Percentiles rank a stretch among this genome's conserved stretches.
phyloP scores from a whole-genome alignment of 768 basidiomycete species.

The Crassisporium funariophilum region DNA sequence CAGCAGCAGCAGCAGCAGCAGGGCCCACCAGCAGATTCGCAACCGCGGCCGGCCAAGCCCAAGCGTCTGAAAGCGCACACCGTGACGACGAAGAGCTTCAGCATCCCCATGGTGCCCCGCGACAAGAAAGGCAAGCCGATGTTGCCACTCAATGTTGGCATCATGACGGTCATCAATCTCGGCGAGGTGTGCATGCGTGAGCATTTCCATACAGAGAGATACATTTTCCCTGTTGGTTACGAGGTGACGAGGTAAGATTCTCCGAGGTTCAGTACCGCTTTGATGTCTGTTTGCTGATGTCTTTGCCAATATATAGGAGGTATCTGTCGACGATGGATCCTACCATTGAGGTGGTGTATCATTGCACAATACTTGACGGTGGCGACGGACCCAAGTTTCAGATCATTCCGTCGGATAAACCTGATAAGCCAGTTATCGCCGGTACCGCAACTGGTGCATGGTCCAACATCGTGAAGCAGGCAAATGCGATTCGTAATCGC shows the following conservation, averaged over 20 bases:
- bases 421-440: constrained; percentile 73
- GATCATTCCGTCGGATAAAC: constrained; percentile 73
- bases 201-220: constrained; percentile 85
- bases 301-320: constrained; percentile 45
- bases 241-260: constrained; percentile 67
- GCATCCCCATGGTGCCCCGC: constrained; percentile 78
- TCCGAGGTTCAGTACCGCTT: background rate
- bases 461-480: constrained; percentile 81
- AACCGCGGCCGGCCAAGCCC: constrained; percentile 62
- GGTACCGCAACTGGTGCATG: constrained; percentile 90
- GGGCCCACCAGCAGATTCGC: constrained; percentile 31
- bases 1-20: too few species aligned
- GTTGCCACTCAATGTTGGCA: constrained; percentile 80
- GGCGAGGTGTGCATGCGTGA: constrained; percentile 81
- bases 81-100: constrained; percentile 74
- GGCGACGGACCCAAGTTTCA: constrained; percentile 87
- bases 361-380: constrained; percentile 83
- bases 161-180: constrained; percentile 79
- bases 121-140: constrained; percentile 71
- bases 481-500: constrained; percentile 77
- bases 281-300: constrained; percentile 3
- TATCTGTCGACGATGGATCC: constrained; percentile 79
- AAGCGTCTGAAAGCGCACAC: constrained; percentile 82
- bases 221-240: constrained; percentile 88
- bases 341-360: constrained; percentile 67